Conservation (phyloP, 2,329 filamentous ascomycete species). For the Juglanconis sp. region DNA sequence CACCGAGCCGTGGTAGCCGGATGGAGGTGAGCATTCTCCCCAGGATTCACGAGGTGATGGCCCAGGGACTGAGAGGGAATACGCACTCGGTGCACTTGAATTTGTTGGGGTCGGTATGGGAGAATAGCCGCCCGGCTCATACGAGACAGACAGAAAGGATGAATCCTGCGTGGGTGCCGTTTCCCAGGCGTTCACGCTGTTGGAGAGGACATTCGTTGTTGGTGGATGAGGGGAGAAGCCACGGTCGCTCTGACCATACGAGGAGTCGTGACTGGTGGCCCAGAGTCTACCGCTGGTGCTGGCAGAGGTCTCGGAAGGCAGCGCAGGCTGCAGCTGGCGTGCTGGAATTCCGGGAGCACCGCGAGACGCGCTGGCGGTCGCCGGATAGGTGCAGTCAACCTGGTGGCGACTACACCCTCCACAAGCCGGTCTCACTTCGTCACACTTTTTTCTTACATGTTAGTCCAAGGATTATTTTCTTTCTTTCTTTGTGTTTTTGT, state of each 20-base stretch:
- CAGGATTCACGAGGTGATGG: neutral
- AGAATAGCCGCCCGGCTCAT: neutral
- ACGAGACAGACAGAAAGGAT: neutral
- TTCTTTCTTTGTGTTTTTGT: too few relatives aligned
- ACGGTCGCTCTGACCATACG: slow-evolving; percentile 22
- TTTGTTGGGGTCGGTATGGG: neutral
- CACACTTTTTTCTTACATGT: slow-evolving; percentile 20
- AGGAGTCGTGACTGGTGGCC: slow-evolving; percentile 17
- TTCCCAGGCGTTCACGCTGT: neutral
- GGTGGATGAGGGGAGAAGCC: slow-evolving; percentile 18
- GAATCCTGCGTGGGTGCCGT: neutral
- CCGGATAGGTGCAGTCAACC: slow-evolving; percentile 23
- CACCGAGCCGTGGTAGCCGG: neutral
- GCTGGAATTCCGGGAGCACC: neutral
- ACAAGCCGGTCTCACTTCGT: slow-evolving; percentile 23
- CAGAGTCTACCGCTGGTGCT: neutral
- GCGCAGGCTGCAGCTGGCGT: neutral
- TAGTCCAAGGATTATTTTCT: neutral
- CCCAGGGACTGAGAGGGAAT: neutral
- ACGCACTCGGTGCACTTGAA: neutral
- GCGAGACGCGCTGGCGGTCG: neutral
- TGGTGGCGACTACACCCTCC: slow-evolving; percentile 24
- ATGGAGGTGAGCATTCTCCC: neutral
- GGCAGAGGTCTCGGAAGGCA: neutral
- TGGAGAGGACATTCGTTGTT: neutral